phyloP scores from a whole-genome alignment of 2,329 filamentous ascomycete species.

The Pseudogymnoascus sp. region DNA sequence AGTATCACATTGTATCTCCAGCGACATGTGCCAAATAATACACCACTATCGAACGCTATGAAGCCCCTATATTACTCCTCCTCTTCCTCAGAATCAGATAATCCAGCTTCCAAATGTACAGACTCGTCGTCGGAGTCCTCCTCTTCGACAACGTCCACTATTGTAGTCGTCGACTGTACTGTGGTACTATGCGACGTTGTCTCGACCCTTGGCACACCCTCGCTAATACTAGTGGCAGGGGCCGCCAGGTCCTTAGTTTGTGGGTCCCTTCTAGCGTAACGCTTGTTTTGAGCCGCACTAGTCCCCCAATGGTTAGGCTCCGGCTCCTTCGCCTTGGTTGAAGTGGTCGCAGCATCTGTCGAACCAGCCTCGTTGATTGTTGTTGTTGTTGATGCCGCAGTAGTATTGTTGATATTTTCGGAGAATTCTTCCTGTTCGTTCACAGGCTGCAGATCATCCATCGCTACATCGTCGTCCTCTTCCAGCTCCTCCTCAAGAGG shows the following conservation, averaged over 20 bases:
- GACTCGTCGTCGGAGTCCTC: constrained; percentile 41
- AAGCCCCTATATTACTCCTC: constrained; percentile 22
- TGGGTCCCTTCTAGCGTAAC: constrained; percentile 9
- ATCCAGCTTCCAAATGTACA: constrained; percentile 38
- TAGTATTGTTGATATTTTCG: constrained; percentile 24
- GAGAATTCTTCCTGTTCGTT: constrained; percentile 15
- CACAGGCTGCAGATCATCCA: neutral
- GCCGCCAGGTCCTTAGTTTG: constrained; percentile 10
- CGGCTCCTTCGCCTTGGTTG: neutral
- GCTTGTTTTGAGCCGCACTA: constrained; percentile 21
- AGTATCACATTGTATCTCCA: neutral
- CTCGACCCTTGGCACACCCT: constrained; percentile 13
- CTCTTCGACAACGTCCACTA: constrained; percentile 21
- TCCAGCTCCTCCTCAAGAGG: constrained; percentile 21
- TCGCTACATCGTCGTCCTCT: constrained; percentile 2
- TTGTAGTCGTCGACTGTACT: constrained; percentile 10
- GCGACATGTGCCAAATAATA: neutral
- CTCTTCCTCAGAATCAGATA: constrained; percentile 39
- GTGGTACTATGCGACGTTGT: neutral
- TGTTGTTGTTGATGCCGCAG: neutral
- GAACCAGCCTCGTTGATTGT: neutral
- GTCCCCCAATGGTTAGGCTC: constrained; percentile 6
- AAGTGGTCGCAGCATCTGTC: neutral
- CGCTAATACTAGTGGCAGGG: neutral
- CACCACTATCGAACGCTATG: neutral